Base-by-base conservation (phyloP, 805 yeast species). In the Barnettozyma botsteinii region DNA sequence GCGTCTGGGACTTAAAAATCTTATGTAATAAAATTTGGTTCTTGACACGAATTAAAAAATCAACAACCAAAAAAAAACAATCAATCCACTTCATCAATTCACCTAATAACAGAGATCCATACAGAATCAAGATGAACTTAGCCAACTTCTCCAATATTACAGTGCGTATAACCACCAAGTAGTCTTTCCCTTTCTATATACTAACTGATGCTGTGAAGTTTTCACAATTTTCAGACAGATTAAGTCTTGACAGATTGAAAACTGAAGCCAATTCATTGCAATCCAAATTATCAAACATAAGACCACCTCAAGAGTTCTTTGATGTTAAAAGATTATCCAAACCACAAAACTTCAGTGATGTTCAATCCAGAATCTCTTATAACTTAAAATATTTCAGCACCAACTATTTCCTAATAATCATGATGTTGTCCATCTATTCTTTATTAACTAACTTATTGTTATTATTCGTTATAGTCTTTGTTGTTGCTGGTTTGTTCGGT, bases 261-360 rank as follows among this genome's bases (percentile, higher is more conserved):
- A 68, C 68, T 31, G 81, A 76, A 48, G 63, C 77, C 18, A 65
- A 62, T 23, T 52, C 79, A 3, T 51, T 91, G 36, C 86, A 82
- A 57, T 56, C 71, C 28, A 75, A 80, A 47, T 68, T 88, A 46
- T 64, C 93, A 35, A 76, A 84, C 53, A 62, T 93, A 46, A 81
- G 85, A 57, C 86, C 97, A 27, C 89, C 94, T 31, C 93, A 83
- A 62, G 98, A 93, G 61, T 93, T 93, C 60, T 86, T 93, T 57
- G 97, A 93, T 60, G 65, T 85, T 57, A 84, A 88, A 63, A 81
- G 95, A 60, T 62, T 93, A 46, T 84, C 95, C 27, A 88, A 87
- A 61, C 99, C 99, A 17, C 79, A 76, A 40, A 88, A 87, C 62
- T 83, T 88, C 61, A 79, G 83, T 35, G 98, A 93, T 51, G 69